Evolutionary conservation across 331 rosid species (phyloP).

Genomic region (Stylosanthes scabra): DNA sequence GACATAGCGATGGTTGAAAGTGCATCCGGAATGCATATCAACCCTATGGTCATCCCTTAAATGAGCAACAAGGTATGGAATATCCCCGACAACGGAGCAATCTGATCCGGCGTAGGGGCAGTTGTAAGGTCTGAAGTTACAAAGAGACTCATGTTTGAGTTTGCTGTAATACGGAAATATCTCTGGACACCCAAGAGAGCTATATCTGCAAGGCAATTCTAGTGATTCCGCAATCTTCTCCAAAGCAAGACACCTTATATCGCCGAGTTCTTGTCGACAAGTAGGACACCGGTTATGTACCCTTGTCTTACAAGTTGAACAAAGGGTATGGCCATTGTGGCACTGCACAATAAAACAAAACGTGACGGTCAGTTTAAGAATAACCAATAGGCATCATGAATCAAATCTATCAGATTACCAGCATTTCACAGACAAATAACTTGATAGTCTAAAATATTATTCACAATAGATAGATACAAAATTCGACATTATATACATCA

Average conservation of each 20-base stretch:
- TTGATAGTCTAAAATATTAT: background rate
- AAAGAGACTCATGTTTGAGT: constrained; percentile 73
- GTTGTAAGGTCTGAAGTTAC: constrained; percentile 75
- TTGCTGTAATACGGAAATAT: constrained; percentile 79
- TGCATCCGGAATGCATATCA: constrained; percentile 82
- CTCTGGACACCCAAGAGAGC: constrained; percentile 73
- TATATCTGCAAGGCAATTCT: constrained; percentile 73
- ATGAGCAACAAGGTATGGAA: constrained; percentile 69
- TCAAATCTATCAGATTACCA: background rate
- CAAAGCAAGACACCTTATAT: constrained; percentile 77
- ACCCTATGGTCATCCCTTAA: constrained; percentile 79
- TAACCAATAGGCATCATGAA: constrained; percentile 13
- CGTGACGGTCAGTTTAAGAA: constrained; percentile 3
- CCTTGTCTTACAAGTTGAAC: constrained; percentile 76
- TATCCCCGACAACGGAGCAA: constrained; percentile 71
- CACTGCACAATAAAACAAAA: constrained; percentile 59
- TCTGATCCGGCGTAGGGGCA: constrained; percentile 89
- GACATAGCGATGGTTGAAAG: constrained; percentile 84
- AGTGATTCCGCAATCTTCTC: constrained; percentile 86
- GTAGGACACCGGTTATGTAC: constrained; percentile 85
- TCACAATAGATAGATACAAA: constrained; percentile 13
- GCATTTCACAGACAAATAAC: constrained; percentile 1
- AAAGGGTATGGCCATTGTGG: constrained; percentile 80
- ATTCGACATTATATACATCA: constrained; percentile 24
- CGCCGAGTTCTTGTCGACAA: constrained; percentile 78